These are phyloP conservation scores for Echeveria elegans DNA, from an alignment of 164 flowering plant species.

Conservation along the genomic window DNA sequence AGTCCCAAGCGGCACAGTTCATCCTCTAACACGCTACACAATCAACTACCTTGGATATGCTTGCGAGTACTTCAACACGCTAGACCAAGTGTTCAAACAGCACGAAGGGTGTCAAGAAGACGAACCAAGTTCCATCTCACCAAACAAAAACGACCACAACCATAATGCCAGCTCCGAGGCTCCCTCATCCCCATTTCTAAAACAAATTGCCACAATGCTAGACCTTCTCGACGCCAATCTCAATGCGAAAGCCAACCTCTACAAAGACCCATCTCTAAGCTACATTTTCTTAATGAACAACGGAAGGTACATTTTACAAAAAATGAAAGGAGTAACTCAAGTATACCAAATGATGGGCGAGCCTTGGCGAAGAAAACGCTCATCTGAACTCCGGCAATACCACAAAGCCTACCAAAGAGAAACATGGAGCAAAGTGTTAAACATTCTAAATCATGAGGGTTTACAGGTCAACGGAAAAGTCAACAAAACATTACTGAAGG, in stretches of 20 bases:
- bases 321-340: slow-evolving; percentile 54
- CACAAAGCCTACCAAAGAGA: slow-evolving; percentile 77
- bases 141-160: too few relatives aligned
- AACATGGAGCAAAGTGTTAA: slow-evolving; percentile 63
- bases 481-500: slow-evolving; percentile 49
- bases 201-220: slow-evolving; percentile 44
- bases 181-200: slow-evolving; percentile 35
- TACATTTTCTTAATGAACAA: too few relatives aligned
- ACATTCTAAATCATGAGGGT: slow-evolving; percentile 58
- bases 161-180: too few relatives aligned
- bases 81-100: slow-evolving; percentile 38
- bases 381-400: slow-evolving; percentile 53
- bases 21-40: slow-evolving; percentile 55
- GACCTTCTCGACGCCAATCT: slow-evolving; percentile 55
- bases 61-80: slow-evolving; percentile 43
- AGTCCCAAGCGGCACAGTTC: slow-evolving; percentile 57
- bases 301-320: too few relatives aligned
- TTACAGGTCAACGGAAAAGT: slow-evolving; percentile 46
- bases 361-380: slow-evolving; percentile 46
- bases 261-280: slow-evolving; percentile 54
- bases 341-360: slow-evolving; percentile 55
- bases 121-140: slow-evolving; percentile 3
- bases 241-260: slow-evolving; percentile 53
- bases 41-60: too few relatives aligned
- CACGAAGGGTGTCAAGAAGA: slow-evolving; percentile 11